Base-by-base conservation (phyloP, 495 filamentous ascomycete genomes). In the Penicillium daleae region DNA sequence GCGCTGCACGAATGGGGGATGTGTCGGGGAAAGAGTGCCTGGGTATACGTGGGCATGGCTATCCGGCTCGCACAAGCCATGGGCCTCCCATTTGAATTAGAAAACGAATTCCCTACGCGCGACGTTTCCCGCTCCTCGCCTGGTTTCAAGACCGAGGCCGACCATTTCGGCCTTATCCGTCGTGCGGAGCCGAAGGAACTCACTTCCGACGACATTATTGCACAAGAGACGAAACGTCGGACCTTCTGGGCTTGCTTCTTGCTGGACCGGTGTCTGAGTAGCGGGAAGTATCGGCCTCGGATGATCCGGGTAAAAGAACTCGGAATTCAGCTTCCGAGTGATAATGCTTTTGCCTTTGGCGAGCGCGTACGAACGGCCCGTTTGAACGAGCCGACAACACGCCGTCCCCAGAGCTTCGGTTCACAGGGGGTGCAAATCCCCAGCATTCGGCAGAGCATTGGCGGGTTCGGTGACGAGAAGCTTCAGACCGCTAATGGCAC, bases 201-300 rank as follows among this genome's bases (percentile, higher is more conserved):
- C 50, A 78, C 75, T 13, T 73, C 82, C 6, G 84, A 90, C 51
- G 78, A 83, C 37, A 80, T 88, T 37, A 87, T 92, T 39, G 80
- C 87, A 8, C 89, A 89, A 66, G 92, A 96, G 74, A 86, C 92
- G 17, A 83, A 86, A 67, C 85, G 92, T 35, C 87, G 92, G 27
- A 94, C 92, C 5, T 92, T 94, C 71, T 97, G 91, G 83, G 91
- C 91, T 58, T 92, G 90, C 63, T 90, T 93, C 65, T 87, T 94
- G 56, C 82, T 96, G 62, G 92, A 97, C 70, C 85, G 91, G 15
- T 89, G 90, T 69, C 75, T 95, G 33, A 87, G 88, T 56, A 91
- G 88, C 66, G 91, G 91, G 26, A 89, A 90, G 66, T 87, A 88
- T 61, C 83, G 91, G 8, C 86, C 88, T 1, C 84, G 86, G 17